phyloP scores from a whole-genome alignment of 164 flowering plant genomes.

The Berberis vulgaris region DNA sequence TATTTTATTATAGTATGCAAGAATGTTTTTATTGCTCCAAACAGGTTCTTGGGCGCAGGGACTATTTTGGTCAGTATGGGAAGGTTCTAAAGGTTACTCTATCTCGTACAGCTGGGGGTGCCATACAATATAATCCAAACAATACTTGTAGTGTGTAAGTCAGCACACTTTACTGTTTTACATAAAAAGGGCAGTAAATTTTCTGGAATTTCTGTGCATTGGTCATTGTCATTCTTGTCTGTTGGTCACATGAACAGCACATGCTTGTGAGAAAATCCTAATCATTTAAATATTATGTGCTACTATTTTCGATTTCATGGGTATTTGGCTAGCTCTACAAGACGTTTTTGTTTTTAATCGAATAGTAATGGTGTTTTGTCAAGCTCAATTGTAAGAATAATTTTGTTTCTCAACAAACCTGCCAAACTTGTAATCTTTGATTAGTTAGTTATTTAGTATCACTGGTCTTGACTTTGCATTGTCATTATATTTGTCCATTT shows the following conservation, averaged over 20 bases:
- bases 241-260: no score
- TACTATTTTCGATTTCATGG: no score
- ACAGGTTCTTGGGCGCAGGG: slow-evolving; percentile 84
- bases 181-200: neutral
- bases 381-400: no score
- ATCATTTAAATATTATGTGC: no score
- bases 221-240: neutral
- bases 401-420: no score
- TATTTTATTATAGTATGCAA: neutral
- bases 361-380: no score
- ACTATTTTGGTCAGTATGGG: slow-evolving; percentile 95
- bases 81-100: slow-evolving; percentile 89
- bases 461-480: no score
- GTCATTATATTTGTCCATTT: neutral
- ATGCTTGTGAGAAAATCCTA: no score
- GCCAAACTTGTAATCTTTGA: no score
- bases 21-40: slow-evolving; percentile 4
- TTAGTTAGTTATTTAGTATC: no score
- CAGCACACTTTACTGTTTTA: neutral
- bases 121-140: slow-evolving; percentile 76
- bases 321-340: no score
- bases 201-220: neutral
- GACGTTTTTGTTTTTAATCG: no score
- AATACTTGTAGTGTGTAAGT: slow-evolving; percentile 98
- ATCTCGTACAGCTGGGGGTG: slow-evolving; percentile 81